Conservation (phyloP, 306 rosid species). For the Oxytropis ochrocephala region DNA sequence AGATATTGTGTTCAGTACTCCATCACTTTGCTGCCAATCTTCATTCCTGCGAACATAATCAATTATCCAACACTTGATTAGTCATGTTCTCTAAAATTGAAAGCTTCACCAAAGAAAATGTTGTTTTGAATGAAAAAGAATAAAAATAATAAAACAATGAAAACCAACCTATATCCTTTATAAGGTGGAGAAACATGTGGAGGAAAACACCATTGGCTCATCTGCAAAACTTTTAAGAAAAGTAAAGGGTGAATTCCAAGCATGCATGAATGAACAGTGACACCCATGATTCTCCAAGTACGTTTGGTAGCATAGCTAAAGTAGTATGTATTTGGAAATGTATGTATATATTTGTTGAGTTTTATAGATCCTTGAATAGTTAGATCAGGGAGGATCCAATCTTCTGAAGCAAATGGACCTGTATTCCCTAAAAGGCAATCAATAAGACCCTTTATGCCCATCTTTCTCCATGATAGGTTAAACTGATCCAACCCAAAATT, state of each 20-base stretch:
- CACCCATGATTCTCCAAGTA: constrained; percentile 57
- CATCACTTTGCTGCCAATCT: constrained; percentile 95
- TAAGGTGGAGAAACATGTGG: constrained; percentile 71
- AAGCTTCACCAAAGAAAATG: too few relatives aligned
- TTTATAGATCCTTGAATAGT: constrained; percentile 77
- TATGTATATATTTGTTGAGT: constrained; percentile 44
- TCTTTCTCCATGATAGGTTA: constrained; percentile 68
- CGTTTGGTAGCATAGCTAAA: constrained; percentile 90
- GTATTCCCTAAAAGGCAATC: constrained; percentile 67
- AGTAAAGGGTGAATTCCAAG: constrained; percentile 73
- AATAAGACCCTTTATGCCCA: constrained; percentile 68
- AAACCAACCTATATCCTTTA: constrained; percentile 70
- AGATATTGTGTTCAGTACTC: constrained; percentile 82
- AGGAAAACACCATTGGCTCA: constrained; percentile 87
- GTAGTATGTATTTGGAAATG: constrained; percentile 86
- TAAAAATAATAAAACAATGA: too few relatives aligned
- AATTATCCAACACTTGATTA: not conserved
- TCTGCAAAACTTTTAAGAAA: constrained; percentile 75
- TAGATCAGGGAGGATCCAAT: constrained; percentile 96
- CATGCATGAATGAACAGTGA: constrained; percentile 71
- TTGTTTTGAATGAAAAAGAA: too few relatives aligned
- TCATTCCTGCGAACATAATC: constrained; percentile 55
- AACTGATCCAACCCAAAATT: constrained; percentile 88
- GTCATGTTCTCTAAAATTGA: too few relatives aligned
- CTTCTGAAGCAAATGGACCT: constrained; percentile 82